Percentiles rank a stretch among this genome's conserved stretches.
Conservation (phyloP, 73 alveolate species). For the Paramecium bursaria region DNA sequence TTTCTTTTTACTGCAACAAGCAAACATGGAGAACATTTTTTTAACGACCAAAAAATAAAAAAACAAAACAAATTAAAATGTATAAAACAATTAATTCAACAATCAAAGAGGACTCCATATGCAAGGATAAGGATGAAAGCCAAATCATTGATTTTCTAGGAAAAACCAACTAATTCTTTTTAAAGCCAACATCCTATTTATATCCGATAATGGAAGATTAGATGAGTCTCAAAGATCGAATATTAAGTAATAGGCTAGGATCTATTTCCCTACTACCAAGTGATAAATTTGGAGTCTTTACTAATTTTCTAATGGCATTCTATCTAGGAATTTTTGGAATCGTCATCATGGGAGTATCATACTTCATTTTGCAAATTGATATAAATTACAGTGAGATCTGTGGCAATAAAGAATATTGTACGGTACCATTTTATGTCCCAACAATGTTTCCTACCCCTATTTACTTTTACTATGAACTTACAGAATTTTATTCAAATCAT, state of each 20-base stretch:
- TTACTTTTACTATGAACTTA: constrained; percentile 27
- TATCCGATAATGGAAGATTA: constrained; percentile 29
- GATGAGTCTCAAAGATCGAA: not conserved
- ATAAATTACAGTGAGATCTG: constrained; percentile 10
- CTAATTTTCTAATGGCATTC: constrained; percentile 11
- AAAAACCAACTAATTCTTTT: too few species aligned
- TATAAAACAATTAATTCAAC: too few species aligned
- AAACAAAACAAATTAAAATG: too few species aligned
- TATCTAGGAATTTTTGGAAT: constrained; percentile 48
- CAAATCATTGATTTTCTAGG: too few species aligned
- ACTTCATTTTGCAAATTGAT: not conserved
- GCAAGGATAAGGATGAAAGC: too few species aligned
- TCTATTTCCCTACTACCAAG: constrained; percentile 39
- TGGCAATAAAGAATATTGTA: not conserved
- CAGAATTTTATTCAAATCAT: constrained; percentile 37
- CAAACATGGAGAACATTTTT: too few species aligned
- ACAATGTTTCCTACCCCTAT: constrained; percentile 6
- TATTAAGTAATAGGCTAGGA: not conserved
- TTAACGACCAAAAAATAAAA: too few species aligned
- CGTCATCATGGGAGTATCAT: constrained; percentile 32
- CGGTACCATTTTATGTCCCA: not conserved
- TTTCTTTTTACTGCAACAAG: too few species aligned
- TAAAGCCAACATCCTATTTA: not conserved
- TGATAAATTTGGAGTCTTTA: constrained; percentile 13
- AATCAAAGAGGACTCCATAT: too few species aligned